A percentile compares a stretch with the other conserved stretches of the same genome.
phyloP scores from a whole-genome alignment of 768 basidiomycete genomes.

The Stropharia rugosoannulata region DNA sequence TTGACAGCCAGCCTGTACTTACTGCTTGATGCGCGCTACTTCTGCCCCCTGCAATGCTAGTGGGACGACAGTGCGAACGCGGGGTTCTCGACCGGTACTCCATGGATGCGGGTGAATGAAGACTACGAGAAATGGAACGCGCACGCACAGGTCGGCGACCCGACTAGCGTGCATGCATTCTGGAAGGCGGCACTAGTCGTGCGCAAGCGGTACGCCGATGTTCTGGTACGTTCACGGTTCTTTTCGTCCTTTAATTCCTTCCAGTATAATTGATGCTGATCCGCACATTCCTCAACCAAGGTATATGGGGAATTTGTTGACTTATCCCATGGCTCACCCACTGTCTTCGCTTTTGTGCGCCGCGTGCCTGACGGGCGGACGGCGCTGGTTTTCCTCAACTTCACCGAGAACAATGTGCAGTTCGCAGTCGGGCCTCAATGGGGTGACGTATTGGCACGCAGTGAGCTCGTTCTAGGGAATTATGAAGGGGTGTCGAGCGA shows the following conservation, averaged over 20 bases:
- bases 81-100: constrained; percentile 63
- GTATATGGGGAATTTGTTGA: constrained; percentile 62
- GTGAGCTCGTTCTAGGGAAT: constrained; percentile 19
- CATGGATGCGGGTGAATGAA: constrained; percentile 78
- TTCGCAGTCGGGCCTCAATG: constrained; percentile 15
- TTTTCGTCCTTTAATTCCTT: neutral
- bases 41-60: constrained; percentile 24
- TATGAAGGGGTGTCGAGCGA: neutral
- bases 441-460: constrained; percentile 5
- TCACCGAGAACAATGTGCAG: constrained; percentile 25
- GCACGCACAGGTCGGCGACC: constrained; percentile 42
- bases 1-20: too few species aligned
- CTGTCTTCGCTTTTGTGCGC: constrained; percentile 56
- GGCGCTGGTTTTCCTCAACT: constrained; percentile 50
- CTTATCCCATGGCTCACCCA: constrained; percentile 41
- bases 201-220: constrained; percentile 47
- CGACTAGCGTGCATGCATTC: constrained; percentile 56
- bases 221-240: constrained; percentile 39
- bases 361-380: constrained; percentile 24
- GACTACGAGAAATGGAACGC: constrained; percentile 65
- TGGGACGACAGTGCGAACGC: constrained; percentile 56
- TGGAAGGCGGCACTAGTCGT: constrained; percentile 55
- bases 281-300: constrained; percentile 23
- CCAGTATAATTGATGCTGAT: neutral
- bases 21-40: too few species aligned